These are phyloP conservation scores for Synchytrium microbalum DNA, from an alignment of 371 early-diverging fungal genomes.

Conservation along the genomic window DNA sequence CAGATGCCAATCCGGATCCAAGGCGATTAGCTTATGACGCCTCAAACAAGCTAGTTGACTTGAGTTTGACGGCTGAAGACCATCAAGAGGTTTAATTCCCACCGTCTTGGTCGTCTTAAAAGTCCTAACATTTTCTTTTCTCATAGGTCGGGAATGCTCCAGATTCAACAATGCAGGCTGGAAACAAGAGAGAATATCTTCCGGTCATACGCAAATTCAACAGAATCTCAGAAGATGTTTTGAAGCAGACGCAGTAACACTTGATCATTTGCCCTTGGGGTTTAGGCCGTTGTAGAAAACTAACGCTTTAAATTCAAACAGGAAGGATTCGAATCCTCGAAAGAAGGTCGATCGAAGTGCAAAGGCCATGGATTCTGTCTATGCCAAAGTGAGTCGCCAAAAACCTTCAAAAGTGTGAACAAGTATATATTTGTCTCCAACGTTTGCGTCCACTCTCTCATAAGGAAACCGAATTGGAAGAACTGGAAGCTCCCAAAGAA, in stretches of 20 bases:
- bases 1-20: constrained; percentile 15
- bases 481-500: background rate
- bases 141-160: constrained; percentile 57
- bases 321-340: background rate
- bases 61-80: constrained; percentile 73
- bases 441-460: too few species aligned
- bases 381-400: background rate
- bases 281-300: background rate
- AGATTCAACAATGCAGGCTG: constrained; percentile 83
- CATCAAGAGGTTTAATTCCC: constrained; percentile 46
- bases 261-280: background rate
- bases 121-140: too few species aligned
- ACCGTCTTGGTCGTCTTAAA: background rate
- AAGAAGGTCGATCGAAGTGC: background rate
- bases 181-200: constrained; percentile 53
- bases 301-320: background rate
- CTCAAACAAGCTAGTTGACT: constrained; percentile 61
- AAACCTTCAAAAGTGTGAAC: too few species aligned
- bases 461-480: background rate
- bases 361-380: background rate
- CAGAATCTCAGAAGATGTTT: constrained; percentile 78
- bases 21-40: constrained; percentile 7
- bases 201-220: constrained; percentile 84
- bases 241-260: constrained; percentile 49
- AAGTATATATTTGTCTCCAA: too few species aligned